Conservation (phyloP, 2,329 filamentous ascomycete genomes). For the Tolypocladium album region DNA sequence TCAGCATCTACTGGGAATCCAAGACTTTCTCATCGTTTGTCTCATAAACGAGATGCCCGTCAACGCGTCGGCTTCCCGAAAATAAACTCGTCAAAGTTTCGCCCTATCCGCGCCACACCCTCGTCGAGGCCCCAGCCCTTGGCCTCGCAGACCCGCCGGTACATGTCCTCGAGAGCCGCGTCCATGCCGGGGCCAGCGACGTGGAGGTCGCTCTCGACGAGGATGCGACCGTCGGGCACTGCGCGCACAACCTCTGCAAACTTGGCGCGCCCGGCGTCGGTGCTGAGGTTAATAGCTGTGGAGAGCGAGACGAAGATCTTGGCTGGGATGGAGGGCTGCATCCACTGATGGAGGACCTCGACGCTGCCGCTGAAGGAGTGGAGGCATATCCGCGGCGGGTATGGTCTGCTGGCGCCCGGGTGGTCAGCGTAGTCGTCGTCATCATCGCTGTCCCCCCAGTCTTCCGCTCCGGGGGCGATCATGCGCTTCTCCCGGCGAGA, state of each 20-base stretch:
- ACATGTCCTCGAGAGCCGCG: conserved; percentile 59
- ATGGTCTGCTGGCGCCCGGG: conserved; percentile 39
- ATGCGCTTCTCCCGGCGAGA: conserved; percentile 47
- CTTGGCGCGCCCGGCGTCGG: conserved; percentile 30
- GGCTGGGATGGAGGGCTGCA: conserved; percentile 60
- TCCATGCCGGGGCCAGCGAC: conserved; percentile 77
- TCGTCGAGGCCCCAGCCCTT: conserved; percentile 69
- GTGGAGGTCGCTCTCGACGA: conserved; percentile 88
- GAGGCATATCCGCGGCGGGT: conserved; percentile 80
- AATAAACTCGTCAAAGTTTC: conserved; percentile 71
- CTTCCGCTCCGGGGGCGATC: conserved; percentile 35
- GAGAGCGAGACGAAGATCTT: conserved; percentile 86
- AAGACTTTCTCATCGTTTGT: neutral
- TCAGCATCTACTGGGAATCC: neutral
- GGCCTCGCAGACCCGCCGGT: conserved; percentile 63
- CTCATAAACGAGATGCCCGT: neutral
- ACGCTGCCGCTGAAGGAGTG: conserved; percentile 82
- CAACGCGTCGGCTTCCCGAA: conserved; percentile 41
- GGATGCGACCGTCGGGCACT: conserved; percentile 66
- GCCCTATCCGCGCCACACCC: conserved; percentile 55
- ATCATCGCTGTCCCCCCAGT: conserved; percentile 19
- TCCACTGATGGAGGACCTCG: conserved; percentile 68
- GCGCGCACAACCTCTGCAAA: conserved; percentile 57
- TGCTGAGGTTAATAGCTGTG: conserved; percentile 64
- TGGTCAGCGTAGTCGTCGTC: conserved; percentile 20